Evolutionary conservation across 495 filamentous ascomycete species (phyloP).

Genomic region (Penicillium lividum): DNA sequence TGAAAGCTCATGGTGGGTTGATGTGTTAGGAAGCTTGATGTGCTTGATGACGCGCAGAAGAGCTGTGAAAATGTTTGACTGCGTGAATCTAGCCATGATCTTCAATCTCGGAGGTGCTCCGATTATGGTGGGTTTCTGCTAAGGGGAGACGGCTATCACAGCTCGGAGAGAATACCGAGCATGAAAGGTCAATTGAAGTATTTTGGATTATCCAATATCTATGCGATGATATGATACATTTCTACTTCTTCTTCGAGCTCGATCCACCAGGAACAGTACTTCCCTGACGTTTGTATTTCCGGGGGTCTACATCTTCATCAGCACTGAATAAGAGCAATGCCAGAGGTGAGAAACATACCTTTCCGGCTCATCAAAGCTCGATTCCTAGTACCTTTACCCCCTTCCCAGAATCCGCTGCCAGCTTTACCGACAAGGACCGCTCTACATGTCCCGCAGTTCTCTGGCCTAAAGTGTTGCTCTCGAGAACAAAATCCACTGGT

Average conservation of each 20-base stretch:
- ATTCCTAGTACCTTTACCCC: constrained; percentile 82
- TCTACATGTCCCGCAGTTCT: constrained; percentile 78
- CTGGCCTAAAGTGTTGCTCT: constrained; percentile 80
- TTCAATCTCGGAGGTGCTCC: neutral
- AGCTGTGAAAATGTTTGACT: neutral
- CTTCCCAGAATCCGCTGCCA: constrained; percentile 87
- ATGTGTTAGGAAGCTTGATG: neutral
- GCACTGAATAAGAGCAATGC: neutral
- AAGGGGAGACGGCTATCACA: neutral
- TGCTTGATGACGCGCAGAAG: neutral
- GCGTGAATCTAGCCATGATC: neutral
- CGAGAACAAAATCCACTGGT: constrained; percentile 70
- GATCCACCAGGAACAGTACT: constrained; percentile 14
- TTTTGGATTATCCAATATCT: neutral
- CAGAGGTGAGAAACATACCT: constrained; percentile 33
- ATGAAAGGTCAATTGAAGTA: neutral
- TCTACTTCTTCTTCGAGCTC: constrained; percentile 19
- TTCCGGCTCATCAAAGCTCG: constrained; percentile 69
- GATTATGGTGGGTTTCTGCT: neutral
- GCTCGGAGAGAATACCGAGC: neutral
- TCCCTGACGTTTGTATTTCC: constrained; percentile 16
- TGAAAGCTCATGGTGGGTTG: constrained; percentile 14
- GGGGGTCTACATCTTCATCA: constrained; percentile 11
- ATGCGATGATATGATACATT: neutral
- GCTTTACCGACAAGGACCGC: constrained; percentile 68